Evolutionary conservation across 2,329 filamentous ascomycete species (phyloP), one percentile per base, ranked within the genome.

Genomic region (Bipolaris bicolor): DNA sequence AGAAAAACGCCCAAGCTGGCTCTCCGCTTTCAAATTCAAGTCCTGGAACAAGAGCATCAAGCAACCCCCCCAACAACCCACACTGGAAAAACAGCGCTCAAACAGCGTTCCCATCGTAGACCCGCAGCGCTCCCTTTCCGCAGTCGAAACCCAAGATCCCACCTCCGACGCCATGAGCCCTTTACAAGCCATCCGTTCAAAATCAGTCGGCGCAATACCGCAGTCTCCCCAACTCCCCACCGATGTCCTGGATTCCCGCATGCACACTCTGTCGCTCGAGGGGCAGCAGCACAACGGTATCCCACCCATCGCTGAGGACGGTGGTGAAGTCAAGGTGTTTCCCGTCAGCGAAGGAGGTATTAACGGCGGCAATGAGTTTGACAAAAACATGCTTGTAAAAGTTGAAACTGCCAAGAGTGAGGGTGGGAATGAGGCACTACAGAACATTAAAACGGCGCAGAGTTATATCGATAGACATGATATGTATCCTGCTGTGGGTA

Each of bases 391-490:
- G 11, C 65, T 70, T n/a, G 68, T 69, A 20, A 69, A 72, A 36
- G 55, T 73, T 22, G 59, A 69, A 18, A 74, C 67, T 40, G 62
- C 62, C 3, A 67, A 65, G 20, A 70, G 69, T 41, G 64, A 68
- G 26, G 57, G 70, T 48, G 55, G 52, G 22, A 46, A 63, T 39
- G 60, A 67, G 49, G 29, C 40, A 0, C 48, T 76, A 5, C 56
- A 54, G 7, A 66, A 70, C 34, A 69, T 67, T 10, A 73, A 70
- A 15, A 75, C 74, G 15, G 65, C 75, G 29, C 70, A 72, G 22
- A 76, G 71, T 45, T 60, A 76, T 52, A 72, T 78, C 37, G 75
- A 76, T 58, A 63, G 79, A 54, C 79, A 81, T 61, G 79, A 81
- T 60, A 78, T 79, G 70, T 80, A 75, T 60, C 64, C 65, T 45